Conservation (phyloP, 371 early-diverging fungal genomes). For the Mucor plumbeus region DNA sequence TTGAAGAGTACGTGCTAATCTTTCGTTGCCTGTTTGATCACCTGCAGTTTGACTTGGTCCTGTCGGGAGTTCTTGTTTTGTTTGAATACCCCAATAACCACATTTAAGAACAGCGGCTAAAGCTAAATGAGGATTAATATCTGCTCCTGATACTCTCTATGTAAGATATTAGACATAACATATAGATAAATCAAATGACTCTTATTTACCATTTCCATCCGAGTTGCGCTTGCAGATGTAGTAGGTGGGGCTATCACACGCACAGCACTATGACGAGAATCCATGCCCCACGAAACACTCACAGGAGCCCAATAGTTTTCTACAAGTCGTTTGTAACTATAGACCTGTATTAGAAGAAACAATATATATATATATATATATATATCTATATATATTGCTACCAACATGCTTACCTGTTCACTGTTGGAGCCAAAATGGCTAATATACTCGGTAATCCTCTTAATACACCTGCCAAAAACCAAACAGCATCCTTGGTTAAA, state of each 20-base stretch:
- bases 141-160: constrained; percentile 82
- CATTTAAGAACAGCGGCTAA: constrained; percentile 80
- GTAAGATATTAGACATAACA: constrained; percentile 3
- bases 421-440: constrained; percentile 79
- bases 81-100: constrained; percentile 78
- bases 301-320: constrained; percentile 90
- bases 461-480: constrained; percentile 80
- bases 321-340: constrained; percentile 83
- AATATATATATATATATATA: no score
- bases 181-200: background rate
- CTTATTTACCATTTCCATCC: constrained; percentile 69
- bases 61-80: constrained; percentile 59
- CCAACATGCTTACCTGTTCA: constrained; percentile 62
- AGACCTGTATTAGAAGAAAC: background rate
- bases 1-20: constrained; percentile 69
- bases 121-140: constrained; percentile 82
- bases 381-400: background rate
- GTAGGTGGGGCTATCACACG: constrained; percentile 80
- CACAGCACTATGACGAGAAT: constrained; percentile 77
- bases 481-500: constrained; percentile 62
- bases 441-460: constrained; percentile 76
- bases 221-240: constrained; percentile 64
- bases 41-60: constrained; percentile 33
- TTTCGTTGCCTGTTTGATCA: constrained; percentile 29
- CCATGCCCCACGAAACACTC: constrained; percentile 81